phyloP scores from a whole-genome alignment of 2,329 filamentous ascomycete genomes.

The Ophiostoma sp. region DNA sequence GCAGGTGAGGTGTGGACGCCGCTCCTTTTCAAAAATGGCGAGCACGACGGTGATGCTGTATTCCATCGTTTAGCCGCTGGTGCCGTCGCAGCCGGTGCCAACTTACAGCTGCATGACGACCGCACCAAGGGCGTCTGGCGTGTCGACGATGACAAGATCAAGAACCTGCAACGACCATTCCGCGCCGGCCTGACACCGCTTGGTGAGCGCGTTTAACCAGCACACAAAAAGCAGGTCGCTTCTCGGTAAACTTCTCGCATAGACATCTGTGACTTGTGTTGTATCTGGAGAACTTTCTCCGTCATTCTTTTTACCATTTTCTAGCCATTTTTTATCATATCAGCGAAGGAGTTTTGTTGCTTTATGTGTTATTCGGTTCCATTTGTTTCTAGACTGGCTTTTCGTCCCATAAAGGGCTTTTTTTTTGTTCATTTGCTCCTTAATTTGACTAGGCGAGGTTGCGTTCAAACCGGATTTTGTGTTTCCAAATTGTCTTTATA shows the following conservation, averaged over 20 bases:
- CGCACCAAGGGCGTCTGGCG: constrained; percentile 44
- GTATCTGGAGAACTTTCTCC: background rate
- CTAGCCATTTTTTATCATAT: background rate
- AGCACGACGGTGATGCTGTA: constrained; percentile 34
- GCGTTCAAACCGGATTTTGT: background rate
- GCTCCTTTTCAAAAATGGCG: constrained; percentile 38
- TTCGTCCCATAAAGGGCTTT: too few species aligned
- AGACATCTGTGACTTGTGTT: background rate
- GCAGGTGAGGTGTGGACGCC: constrained; percentile 46
- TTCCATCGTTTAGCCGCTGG: constrained; percentile 39
- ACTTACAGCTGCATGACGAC: constrained; percentile 37
- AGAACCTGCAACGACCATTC: constrained; percentile 37
- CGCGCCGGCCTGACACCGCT: constrained; percentile 38
- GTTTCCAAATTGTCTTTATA: background rate
- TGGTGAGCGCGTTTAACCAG: constrained; percentile 5
- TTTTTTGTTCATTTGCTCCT: background rate
- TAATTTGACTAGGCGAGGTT: background rate
- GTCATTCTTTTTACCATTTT: background rate
- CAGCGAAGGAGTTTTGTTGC: background rate
- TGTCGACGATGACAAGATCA: constrained; percentile 35
- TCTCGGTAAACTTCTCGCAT: background rate
- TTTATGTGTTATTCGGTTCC: background rate
- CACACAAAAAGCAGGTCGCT: background rate
- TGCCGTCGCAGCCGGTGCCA: constrained; percentile 14
- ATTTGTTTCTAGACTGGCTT: background rate